Evolutionary conservation across 345 rosid genomes (phyloP), one percentile per base, ranked within the genome.

Genomic region (Pistacia integerrima): DNA sequence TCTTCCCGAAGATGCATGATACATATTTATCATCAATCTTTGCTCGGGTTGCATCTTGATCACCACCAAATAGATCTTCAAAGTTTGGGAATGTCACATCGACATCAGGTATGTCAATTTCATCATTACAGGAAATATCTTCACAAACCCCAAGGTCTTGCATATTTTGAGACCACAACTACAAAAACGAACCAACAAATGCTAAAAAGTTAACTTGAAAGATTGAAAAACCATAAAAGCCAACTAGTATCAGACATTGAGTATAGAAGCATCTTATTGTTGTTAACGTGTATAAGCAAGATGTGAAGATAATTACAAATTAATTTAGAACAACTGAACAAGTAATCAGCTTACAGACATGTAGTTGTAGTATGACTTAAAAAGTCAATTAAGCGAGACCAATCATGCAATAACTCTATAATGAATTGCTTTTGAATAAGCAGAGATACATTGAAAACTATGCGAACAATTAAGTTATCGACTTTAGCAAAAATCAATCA

Each of bases 81-180:
- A 88, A 88, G 87, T 88, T 91, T 74, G 81, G 77, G 77, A 92
- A 92, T 56, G 92, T 88, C 74, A 87, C 76, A 80, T 91, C 97
- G 64, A 94, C 90, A 70, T 94, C 97, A 44, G 97, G 97, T 59
- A 90, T 91, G 70, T 86, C 85, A 44, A 89, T 84, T 79, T 92
- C 88, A 61, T 89, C 92, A 56, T 75, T 77, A 64, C 75, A 79
- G 11, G 81, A 78, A 57, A 77, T 79, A 66, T 94, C 95, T 81
- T 94, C 91, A 69, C 97, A 94, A 70, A 92, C 89, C 16, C 94
- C 97, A 75, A 92, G 86, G 71, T 94, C 98, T 89, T 89, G 94
- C 83, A 94, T 85, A 76, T 88, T 92, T 76, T 91, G 97, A 83
- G 90, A 64, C 97, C 96, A 89, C 48, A 93, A 75, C 98, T 94